A percentile compares a stretch with the other conserved stretches of the same genome.
Evolutionary conservation across 257 asterid species (phyloP).

Genomic region (Solanum piurae): DNA sequence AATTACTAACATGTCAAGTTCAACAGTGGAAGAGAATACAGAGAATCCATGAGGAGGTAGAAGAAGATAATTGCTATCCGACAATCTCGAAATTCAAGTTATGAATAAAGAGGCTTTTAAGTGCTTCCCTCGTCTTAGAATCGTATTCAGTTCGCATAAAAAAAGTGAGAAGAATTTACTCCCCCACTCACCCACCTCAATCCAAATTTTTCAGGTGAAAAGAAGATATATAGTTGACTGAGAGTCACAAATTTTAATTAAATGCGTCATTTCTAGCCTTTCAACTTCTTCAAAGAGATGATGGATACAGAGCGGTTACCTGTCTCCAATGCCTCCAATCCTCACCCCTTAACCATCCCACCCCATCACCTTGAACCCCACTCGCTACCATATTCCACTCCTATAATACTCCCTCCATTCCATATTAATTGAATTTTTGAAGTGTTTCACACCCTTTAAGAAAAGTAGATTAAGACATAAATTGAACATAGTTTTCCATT

Average conservation of each 20-base stretch:
- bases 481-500: too few relatives aligned
- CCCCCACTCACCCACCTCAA: too few relatives aligned
- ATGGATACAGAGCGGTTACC: too few relatives aligned
- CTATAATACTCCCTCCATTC: too few relatives aligned
- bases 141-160: not conserved
- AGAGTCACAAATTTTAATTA: not conserved
- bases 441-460: too few relatives aligned
- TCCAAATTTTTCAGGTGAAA: too few relatives aligned
- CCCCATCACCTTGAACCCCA: not conserved
- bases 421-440: too few relatives aligned
- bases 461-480: too few relatives aligned
- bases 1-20: not conserved
- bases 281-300: not conserved
- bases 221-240: too few relatives aligned
- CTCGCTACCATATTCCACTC: too few relatives aligned
- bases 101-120: not conserved
- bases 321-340: not conserved
- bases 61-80: not conserved
- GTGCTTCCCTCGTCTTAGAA: not conserved
- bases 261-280: not conserved
- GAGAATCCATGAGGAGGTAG: not conserved
- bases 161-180: not conserved
- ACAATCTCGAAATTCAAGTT: not conserved
- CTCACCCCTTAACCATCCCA: not conserved
- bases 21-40: not conserved